Percentiles rank a stretch among this genome's conserved stretches.
These are phyloP conservation scores for Zostera marina DNA, from an alignment of 116 monocot genomes.

Conservation along the genomic window DNA sequence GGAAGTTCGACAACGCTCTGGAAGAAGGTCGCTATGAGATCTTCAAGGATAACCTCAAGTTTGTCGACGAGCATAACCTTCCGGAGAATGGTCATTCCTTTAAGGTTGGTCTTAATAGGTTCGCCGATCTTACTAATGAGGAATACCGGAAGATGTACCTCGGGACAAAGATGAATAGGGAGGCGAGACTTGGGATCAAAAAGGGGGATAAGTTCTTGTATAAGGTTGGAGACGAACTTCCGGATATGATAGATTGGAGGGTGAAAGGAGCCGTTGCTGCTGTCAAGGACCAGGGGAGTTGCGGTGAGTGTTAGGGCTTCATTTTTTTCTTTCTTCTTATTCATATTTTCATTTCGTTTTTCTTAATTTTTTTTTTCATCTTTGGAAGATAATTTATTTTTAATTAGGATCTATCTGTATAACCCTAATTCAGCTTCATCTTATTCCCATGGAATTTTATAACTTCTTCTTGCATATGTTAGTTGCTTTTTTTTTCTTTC, in stretches of 20 bases:
- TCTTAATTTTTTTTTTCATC: not conserved
- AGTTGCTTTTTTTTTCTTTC: too few species aligned
- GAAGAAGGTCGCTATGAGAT: constrained; percentile 31
- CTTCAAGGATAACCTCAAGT: constrained; percentile 47
- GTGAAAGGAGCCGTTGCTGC: constrained; percentile 22
- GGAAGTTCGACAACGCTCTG: constrained; percentile 14
- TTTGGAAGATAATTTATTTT: too few species aligned
- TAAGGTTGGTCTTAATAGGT: constrained; percentile 31
- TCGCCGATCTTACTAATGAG: constrained; percentile 55
- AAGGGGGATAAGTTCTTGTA: constrained; percentile 13
- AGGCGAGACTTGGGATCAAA: not conserved
- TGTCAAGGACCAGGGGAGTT: constrained; percentile 40
- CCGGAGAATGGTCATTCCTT: constrained; percentile 21
- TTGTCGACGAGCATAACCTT: constrained; percentile 49
- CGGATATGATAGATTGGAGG: constrained; percentile 36
- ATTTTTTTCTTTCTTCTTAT: not conserved
- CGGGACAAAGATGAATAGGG: constrained; percentile 7
- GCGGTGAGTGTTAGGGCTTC: constrained; percentile 16
- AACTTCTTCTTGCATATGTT: too few species aligned
- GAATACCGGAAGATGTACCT: constrained; percentile 29
- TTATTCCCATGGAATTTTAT: too few species aligned
- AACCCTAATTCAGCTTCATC: too few species aligned
- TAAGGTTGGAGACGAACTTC: constrained; percentile 15
- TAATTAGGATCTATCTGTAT: too few species aligned
- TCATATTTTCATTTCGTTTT: not conserved